These are phyloP conservation scores for Podosphaera xanthii DNA, from an alignment of 2,329 filamentous ascomycete genomes.

Conservation along the genomic window DNA sequence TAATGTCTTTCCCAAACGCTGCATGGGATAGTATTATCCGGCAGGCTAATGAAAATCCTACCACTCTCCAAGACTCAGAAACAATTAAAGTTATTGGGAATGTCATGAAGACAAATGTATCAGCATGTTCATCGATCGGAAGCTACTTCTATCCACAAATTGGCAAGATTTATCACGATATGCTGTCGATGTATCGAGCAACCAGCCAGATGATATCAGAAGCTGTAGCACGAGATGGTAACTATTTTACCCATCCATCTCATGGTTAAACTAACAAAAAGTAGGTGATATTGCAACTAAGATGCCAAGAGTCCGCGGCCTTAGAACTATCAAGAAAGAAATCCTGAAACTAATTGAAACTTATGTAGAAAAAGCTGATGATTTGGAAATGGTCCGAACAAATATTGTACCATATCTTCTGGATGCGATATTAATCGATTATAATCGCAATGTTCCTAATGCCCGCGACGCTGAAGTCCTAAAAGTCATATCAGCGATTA, in stretches of 20 bases:
- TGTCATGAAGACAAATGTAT: constrained; percentile 99
- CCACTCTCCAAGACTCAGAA: constrained; percentile 72
- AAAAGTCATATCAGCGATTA: constrained; percentile 93
- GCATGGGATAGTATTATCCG: constrained; percentile 94
- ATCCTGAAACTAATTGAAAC: constrained; percentile 96
- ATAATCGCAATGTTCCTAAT: constrained; percentile 89
- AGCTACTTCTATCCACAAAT: constrained; percentile 97
- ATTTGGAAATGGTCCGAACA: constrained; percentile 73
- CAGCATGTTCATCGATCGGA: constrained; percentile 90
- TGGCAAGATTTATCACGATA: constrained; percentile 89
- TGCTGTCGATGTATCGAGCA: constrained; percentile 96
- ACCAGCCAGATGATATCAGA: constrained; percentile 94
- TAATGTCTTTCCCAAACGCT: constrained; percentile 82
- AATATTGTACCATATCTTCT: constrained; percentile 92
- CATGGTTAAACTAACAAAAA: constrained; percentile 15
- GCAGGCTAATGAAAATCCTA: constrained; percentile 62
- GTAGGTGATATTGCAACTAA: constrained; percentile 78
- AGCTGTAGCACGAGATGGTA: constrained; percentile 65
- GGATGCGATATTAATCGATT: constrained; percentile 83
- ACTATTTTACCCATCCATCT: constrained; percentile 9
- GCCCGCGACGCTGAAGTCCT: constrained; percentile 90
- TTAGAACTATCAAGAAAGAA: constrained; percentile 97
- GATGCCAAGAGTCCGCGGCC: constrained; percentile 84
- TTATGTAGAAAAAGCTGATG: constrained; percentile 94
- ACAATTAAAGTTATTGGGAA: constrained; percentile 98